A percentile compares a stretch with the other conserved stretches of the same genome.
These are phyloP conservation scores for Dioscorea dumetorum DNA, from an alignment of 106 monocot genomes.

Conservation along the genomic window DNA sequence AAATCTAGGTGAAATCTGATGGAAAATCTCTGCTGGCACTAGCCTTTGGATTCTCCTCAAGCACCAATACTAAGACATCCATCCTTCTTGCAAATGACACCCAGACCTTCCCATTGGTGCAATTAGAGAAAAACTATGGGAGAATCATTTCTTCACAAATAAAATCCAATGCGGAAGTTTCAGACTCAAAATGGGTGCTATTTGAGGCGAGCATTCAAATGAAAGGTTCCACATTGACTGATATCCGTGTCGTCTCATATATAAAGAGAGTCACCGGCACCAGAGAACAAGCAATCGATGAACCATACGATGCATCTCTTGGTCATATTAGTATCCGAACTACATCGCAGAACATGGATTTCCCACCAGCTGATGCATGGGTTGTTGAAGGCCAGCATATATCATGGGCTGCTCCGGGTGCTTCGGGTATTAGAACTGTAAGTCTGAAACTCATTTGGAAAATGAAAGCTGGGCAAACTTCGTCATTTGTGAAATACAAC, in stretches of 20 bases:
- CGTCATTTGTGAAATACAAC: slow-evolving; percentile 41
- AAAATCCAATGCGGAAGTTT: not conserved
- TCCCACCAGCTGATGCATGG: slow-evolving; percentile 52
- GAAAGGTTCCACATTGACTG: slow-evolving; percentile 35
- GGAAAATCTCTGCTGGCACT: slow-evolving; percentile 59
- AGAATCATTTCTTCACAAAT: slow-evolving; percentile 15
- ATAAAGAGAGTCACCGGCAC: slow-evolving; percentile 11
- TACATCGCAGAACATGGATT: slow-evolving; percentile 13
- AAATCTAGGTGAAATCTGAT: slow-evolving; percentile 51
- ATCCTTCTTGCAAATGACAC: slow-evolving; percentile 32
- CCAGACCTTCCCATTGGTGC: slow-evolving; percentile 3
- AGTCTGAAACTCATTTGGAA: slow-evolving; percentile 62
- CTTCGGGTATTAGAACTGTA: slow-evolving; percentile 16
- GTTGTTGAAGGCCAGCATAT: slow-evolving; percentile 22
- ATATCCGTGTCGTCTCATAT: slow-evolving; percentile 35
- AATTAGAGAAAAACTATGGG: slow-evolving; percentile 12
- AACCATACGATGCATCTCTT: slow-evolving; percentile 45
- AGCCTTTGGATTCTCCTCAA: slow-evolving; percentile 34
- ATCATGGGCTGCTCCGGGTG: slow-evolving; percentile 19
- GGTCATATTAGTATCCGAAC: slow-evolving; percentile 50
- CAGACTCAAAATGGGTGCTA: slow-evolving; percentile 26
- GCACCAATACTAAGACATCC: slow-evolving; percentile 10
- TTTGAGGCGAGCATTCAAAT: slow-evolving; percentile 33
- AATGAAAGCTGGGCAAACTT: slow-evolving; percentile 10
- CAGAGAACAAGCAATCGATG: not conserved